These are phyloP conservation scores for Alternaria atra DNA, from an alignment of 2,329 filamentous ascomycete genomes.

Conservation along the genomic window DNA sequence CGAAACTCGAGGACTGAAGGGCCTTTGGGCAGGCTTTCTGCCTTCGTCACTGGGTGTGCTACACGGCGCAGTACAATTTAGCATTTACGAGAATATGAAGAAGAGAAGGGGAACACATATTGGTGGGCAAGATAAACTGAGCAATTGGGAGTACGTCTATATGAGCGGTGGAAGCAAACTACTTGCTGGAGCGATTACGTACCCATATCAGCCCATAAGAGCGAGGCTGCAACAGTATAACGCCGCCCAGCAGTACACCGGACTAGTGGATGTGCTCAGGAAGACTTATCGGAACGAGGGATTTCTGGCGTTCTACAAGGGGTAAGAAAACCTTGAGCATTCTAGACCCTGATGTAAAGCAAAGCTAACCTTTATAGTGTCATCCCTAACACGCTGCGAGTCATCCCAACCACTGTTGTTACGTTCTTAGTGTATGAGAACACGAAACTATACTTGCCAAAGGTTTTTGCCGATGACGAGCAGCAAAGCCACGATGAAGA, in stretches of 20 bases:
- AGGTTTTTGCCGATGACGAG: slow-evolving; percentile 50
- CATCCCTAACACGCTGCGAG: slow-evolving; percentile 86
- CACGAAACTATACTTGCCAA: slow-evolving; percentile 74
- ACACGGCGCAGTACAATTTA: slow-evolving; percentile 95
- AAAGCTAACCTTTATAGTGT: slow-evolving; percentile 51
- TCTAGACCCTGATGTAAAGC: background rate
- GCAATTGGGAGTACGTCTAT: slow-evolving; percentile 79
- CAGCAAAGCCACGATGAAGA: slow-evolving; percentile 43
- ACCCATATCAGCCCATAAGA: slow-evolving; percentile 93
- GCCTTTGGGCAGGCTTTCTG: slow-evolving; percentile 87
- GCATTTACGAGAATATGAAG: slow-evolving; percentile 85
- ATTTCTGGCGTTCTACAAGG: slow-evolving; percentile 85
- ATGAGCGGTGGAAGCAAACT: slow-evolving; percentile 85
- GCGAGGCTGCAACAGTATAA: slow-evolving; percentile 90
- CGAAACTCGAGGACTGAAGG: slow-evolving; percentile 74
- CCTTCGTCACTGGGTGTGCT: slow-evolving; percentile 86
- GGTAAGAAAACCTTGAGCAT: slow-evolving; percentile 52
- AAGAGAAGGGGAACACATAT: slow-evolving; percentile 62
- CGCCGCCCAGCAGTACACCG: slow-evolving; percentile 76
- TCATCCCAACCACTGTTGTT: slow-evolving; percentile 93
- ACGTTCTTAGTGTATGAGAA: slow-evolving; percentile 99
- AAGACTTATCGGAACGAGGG: slow-evolving; percentile 85
- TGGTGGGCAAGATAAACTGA: slow-evolving; percentile 58
- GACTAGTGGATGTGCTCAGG: slow-evolving; percentile 73
- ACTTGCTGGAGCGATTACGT: slow-evolving; percentile 87